phyloP scores from a whole-genome alignment of 2,329 filamentous ascomycete species.

The Beauveria australis region DNA sequence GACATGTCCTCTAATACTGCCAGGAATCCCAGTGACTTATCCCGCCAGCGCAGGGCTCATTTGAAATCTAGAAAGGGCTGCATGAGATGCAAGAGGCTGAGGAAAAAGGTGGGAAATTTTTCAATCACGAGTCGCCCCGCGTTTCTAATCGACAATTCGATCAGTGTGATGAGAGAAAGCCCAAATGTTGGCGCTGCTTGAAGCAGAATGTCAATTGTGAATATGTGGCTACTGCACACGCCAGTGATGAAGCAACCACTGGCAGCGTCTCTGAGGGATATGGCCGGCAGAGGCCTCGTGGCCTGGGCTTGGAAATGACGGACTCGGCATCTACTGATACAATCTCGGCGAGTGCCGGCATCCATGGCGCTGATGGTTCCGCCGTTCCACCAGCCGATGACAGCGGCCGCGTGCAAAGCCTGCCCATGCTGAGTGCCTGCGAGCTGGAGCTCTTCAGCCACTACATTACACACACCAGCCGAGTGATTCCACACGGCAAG shows the following conservation, averaged over 20 bases:
- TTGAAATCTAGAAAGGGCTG: constrained; percentile 7
- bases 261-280: neutral
- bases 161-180: constrained; percentile 28
- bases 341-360: neutral
- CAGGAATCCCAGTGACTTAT: neutral
- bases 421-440: neutral
- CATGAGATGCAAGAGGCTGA: neutral
- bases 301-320: neutral
- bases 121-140: neutral
- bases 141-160: neutral
- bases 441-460: constrained; percentile 32
- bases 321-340: neutral
- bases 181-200: constrained; percentile 25
- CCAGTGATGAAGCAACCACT: constrained; percentile 6
- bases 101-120: neutral
- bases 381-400: neutral
- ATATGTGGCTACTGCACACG: constrained; percentile 17
- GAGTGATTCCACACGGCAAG: constrained; percentile 25
- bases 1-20: neutral
- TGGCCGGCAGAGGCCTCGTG: neutral
- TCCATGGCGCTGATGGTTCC: neutral
- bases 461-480: constrained; percentile 34
- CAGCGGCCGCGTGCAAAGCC: neutral
- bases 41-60: constrained; percentile 6
- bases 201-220: constrained; percentile 22